phyloP scores from a whole-genome alignment of 2,329 filamentous ascomycete genomes.

The Hysterium pulicare region DNA sequence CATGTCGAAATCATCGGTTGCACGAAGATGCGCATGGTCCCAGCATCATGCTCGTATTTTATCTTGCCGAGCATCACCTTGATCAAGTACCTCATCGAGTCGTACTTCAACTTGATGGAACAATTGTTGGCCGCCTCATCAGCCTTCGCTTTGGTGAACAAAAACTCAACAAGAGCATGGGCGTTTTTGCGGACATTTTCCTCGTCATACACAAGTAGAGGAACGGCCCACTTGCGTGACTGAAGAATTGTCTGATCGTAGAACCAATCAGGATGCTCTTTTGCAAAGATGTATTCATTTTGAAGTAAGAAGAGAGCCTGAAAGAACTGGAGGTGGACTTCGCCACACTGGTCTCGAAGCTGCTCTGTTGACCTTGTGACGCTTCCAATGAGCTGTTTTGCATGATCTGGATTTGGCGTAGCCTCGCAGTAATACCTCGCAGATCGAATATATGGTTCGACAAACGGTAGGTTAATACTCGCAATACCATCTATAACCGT shows the following conservation, averaged over 20 bases:
- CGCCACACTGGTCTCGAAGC: constrained; percentile 18
- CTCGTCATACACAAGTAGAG: constrained; percentile 28
- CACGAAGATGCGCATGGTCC: constrained; percentile 21
- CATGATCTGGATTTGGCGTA: constrained; percentile 11
- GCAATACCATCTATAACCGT: constrained; percentile 30
- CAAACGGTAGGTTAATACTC: constrained; percentile 20
- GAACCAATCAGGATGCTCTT: constrained; percentile 18
- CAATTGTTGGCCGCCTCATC: constrained; percentile 14
- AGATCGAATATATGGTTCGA: constrained; percentile 31
- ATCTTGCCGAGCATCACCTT: constrained; percentile 20
- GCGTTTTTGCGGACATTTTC: constrained; percentile 25
- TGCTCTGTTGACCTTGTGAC: constrained; percentile 19
- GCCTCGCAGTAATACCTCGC: constrained; percentile 30
- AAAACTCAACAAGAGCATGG: constrained; percentile 16
- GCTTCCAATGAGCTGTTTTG: constrained; percentile 17
- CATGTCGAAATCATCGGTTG: constrained; percentile 22
- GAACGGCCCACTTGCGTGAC: constrained; percentile 15
- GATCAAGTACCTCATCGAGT: constrained; percentile 14
- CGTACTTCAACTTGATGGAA: constrained; percentile 20
- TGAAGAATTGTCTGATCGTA: constrained; percentile 17
- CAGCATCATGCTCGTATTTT: constrained; percentile 19
- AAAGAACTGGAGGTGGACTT: constrained; percentile 26
- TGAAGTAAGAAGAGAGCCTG: constrained; percentile 17
- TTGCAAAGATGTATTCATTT: constrained; percentile 20
- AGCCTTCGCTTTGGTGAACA: constrained; percentile 17